These are phyloP conservation scores for Schwanniomyces etchellsii DNA, from an alignment of 1,139 yeast species.

Conservation along the genomic window DNA sequence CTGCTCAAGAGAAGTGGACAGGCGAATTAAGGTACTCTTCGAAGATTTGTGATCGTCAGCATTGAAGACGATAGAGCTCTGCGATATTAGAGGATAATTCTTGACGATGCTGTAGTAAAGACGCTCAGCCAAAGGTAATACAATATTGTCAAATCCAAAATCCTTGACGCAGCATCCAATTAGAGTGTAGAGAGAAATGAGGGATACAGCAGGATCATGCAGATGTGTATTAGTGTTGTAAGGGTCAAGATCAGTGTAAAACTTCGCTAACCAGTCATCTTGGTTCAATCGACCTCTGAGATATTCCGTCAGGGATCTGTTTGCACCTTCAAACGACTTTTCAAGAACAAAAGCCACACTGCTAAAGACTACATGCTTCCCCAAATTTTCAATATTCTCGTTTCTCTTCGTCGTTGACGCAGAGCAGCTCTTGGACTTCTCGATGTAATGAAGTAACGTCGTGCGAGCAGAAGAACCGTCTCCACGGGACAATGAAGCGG, in stretches of 20 bases:
- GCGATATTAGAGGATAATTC: conserved; percentile 58
- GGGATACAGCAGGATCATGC: conserved; percentile 39
- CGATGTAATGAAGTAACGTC: conserved; percentile 39
- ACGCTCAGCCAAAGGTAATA: conserved; percentile 60
- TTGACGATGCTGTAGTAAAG: conserved; percentile 56
- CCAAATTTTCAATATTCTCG: conserved; percentile 50
- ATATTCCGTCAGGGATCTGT: conserved; percentile 46
- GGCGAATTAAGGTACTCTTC: conserved; percentile 1
- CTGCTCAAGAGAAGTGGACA: conserved; percentile 6
- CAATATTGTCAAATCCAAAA: conserved; percentile 67
- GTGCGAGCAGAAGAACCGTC: conserved; percentile 9
- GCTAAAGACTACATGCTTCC: conserved; percentile 49
- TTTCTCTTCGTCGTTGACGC: conserved; percentile 39
- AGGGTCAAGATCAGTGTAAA: conserved; percentile 47
- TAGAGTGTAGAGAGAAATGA: conserved; percentile 48
- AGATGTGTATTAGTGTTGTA: conserved; percentile 23
- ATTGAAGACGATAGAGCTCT: conserved; percentile 23
- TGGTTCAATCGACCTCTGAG: conserved; percentile 47
- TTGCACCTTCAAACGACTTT: conserved; percentile 31
- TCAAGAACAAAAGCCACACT: conserved; percentile 60
- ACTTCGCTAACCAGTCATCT: conserved; percentile 38
- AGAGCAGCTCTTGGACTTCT: conserved; percentile 61
- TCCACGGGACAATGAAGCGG: background rate
- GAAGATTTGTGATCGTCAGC: conserved; percentile 11
- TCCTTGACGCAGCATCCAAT: conserved; percentile 72